Evolutionary conservation across 2,329 filamentous ascomycete species (phyloP).

Genomic region (Periconia sp.): DNA sequence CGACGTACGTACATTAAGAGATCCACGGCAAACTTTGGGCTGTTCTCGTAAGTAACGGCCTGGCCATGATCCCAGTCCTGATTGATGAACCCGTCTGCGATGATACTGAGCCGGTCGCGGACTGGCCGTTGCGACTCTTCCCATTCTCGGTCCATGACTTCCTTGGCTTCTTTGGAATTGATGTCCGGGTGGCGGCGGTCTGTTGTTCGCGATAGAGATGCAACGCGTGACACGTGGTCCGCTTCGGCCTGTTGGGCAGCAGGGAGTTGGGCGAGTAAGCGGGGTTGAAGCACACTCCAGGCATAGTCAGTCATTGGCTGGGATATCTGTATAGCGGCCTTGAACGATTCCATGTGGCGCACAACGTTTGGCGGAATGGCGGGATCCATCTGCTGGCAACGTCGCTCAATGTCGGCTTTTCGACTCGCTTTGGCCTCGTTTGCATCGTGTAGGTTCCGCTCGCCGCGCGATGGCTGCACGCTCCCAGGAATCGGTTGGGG

Average conservation of each 20-base stretch:
- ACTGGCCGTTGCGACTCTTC: conserved; percentile 73
- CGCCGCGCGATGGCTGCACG: conserved; percentile 38
- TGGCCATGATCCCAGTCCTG: conserved; percentile 69
- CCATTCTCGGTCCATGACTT: conserved; percentile 71
- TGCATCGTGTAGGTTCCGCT: conserved; percentile 67
- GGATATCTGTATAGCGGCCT: conserved; percentile 73
- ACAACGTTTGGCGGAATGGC: conserved; percentile 68
- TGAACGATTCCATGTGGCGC: conserved; percentile 74
- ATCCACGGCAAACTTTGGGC: conserved; percentile 73
- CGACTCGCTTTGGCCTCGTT: conserved; percentile 68
- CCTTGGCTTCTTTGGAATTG: conserved; percentile 59
- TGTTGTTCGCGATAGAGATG: conserved; percentile 54
- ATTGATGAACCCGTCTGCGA: conserved; percentile 73
- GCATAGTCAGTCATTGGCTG: conserved; percentile 70
- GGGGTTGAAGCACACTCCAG: conserved; percentile 73
- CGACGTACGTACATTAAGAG: conserved; percentile 71
- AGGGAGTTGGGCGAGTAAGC: conserved; percentile 69
- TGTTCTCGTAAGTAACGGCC: conserved; percentile 67
- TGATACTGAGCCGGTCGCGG: conserved; percentile 67
- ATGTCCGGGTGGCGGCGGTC: conserved; percentile 56
- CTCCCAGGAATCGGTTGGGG: conserved; percentile 33
- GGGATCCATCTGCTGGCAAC: conserved; percentile 69
- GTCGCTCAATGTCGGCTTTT: conserved; percentile 73
- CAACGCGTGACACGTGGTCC: conserved; percentile 56
- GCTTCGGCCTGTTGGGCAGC: conserved; percentile 65